These are phyloP conservation scores for Emergomyces africanus DNA, from an alignment of 2,329 filamentous ascomycete species.

Conservation along the genomic window DNA sequence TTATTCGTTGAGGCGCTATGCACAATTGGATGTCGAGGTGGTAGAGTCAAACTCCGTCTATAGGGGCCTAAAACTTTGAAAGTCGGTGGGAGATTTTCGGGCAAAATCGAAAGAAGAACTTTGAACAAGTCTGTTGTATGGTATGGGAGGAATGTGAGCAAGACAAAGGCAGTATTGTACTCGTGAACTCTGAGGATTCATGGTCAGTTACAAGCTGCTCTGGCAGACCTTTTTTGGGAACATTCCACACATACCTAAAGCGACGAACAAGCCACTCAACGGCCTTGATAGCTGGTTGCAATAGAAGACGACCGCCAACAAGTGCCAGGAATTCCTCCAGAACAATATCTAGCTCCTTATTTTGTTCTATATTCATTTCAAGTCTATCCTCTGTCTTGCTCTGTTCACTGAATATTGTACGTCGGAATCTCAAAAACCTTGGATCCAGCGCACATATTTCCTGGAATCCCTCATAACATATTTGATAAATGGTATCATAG, in stretches of 20 bases:
- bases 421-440: constrained; percentile 61
- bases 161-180: constrained; percentile 64
- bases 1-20: constrained; percentile 70
- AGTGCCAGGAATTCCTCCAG: constrained; percentile 75
- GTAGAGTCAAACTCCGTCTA: constrained; percentile 59
- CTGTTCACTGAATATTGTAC: constrained; percentile 82
- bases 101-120: constrained; percentile 76
- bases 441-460: constrained; percentile 80
- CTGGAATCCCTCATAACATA: constrained; percentile 80
- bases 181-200: constrained; percentile 60
- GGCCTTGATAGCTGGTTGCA: constrained; percentile 80
- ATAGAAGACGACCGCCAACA: constrained; percentile 59
- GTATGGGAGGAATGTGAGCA: constrained; percentile 86
- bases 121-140: constrained; percentile 76
- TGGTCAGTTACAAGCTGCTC: constrained; percentile 1
- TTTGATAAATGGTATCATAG: constrained; percentile 74
- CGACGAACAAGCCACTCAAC: constrained; percentile 90
- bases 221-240: not conserved
- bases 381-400: constrained; percentile 80
- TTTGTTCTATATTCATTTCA: constrained; percentile 70
- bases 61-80: constrained; percentile 84
- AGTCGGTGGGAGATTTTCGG: constrained; percentile 55
- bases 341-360: constrained; percentile 63
- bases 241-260: constrained; percentile 54
- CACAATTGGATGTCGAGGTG: constrained; percentile 69